Percentiles rank a stretch among this genome's conserved stretches.
phyloP scores from a whole-genome alignment of 1,284 basidiomycete species.

The Cutaneotrichosporon curvatum region DNA sequence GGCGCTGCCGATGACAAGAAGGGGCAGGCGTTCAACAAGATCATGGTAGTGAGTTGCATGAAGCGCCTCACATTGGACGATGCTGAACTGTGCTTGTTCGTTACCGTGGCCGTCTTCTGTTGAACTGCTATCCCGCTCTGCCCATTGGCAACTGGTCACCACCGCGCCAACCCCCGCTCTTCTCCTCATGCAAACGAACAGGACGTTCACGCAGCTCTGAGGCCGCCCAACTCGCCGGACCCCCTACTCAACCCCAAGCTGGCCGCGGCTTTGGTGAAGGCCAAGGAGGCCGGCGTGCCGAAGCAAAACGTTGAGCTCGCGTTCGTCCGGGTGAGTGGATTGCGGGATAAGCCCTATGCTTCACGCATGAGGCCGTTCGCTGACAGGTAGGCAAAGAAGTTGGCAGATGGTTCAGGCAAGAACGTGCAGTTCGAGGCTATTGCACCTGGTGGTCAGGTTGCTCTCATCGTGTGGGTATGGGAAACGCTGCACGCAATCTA shows the following conservation, averaged over 20 bases:
- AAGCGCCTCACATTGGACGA: background rate
- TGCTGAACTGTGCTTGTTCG: background rate
- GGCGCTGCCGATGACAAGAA: slow-evolving; percentile 63
- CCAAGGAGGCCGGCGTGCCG: slow-evolving; percentile 62
- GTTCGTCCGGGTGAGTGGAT: slow-evolving; percentile 55
- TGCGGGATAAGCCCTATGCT: background rate
- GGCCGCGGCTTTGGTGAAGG: slow-evolving; percentile 56
- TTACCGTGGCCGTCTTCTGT: too few relatives aligned
- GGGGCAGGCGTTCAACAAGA: slow-evolving; percentile 56
- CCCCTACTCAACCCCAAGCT: slow-evolving; percentile 60
- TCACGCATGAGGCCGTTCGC: background rate
- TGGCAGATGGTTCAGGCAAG: slow-evolving; percentile 36
- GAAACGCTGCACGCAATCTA: too few relatives aligned
- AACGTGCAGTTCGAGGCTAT: slow-evolving; percentile 62
- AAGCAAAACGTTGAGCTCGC: slow-evolving; percentile 70
- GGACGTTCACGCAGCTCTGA: slow-evolving; percentile 64
- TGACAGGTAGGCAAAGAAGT: slow-evolving; percentile 2
- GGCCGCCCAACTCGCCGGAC: slow-evolving; percentile 60
- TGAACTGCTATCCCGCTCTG: too few relatives aligned
- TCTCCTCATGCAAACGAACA: slow-evolving; percentile 30
- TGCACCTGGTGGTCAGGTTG: slow-evolving; percentile 57
- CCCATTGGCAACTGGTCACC: too few relatives aligned
- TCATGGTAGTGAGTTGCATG: slow-evolving; percentile 52
- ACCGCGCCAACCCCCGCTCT: too few relatives aligned
- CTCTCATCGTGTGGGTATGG: slow-evolving; percentile 67